phyloP scores from a whole-genome alignment of 495 filamentous ascomycete species.

The Xylaria intraflava region DNA sequence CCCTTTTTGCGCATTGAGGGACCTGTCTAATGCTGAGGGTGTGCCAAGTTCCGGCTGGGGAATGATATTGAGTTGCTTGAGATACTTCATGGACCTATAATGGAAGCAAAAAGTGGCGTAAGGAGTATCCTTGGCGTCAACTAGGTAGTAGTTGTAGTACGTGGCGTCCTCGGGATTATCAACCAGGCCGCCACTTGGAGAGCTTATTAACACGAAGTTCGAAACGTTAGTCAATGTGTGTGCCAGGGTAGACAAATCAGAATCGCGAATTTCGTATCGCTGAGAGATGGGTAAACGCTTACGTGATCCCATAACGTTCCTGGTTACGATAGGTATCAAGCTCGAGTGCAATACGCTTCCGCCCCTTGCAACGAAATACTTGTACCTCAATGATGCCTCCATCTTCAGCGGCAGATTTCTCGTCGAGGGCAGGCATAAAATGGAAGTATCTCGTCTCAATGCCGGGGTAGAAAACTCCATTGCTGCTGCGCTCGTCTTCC shows the following conservation, averaged over 20 bases:
- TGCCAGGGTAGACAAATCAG: neutral
- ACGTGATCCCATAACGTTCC: conserved; percentile 44
- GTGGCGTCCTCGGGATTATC: conserved; percentile 41
- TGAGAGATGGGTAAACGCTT: conserved; percentile 12
- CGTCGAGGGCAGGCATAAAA: conserved; percentile 32
- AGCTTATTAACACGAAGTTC: conserved; percentile 21
- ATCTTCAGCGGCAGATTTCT: conserved; percentile 36
- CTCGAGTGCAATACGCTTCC: conserved; percentile 27
- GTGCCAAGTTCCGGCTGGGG: conserved; percentile 6
- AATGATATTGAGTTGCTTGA: conserved; percentile 37
- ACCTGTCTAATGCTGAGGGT: neutral
- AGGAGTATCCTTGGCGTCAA: conserved; percentile 41
- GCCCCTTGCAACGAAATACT: conserved; percentile 40
- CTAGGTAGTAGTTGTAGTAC: conserved; percentile 41
- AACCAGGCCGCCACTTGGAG: conserved; percentile 39
- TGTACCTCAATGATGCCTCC: conserved; percentile 48
- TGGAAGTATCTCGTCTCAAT: conserved; percentile 39
- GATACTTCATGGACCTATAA: conserved; percentile 40
- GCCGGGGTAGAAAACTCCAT: conserved; percentile 11
- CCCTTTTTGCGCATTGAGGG: neutral
- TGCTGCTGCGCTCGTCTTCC: conserved; percentile 5
- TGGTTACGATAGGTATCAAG: conserved; percentile 32
- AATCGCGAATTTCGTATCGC: neutral
- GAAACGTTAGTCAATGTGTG: neutral
- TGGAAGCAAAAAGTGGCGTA: conserved; percentile 44